Base-by-base conservation (phyloP, 192 early-diverging fungal species). In the Thamnidium elegans region DNA sequence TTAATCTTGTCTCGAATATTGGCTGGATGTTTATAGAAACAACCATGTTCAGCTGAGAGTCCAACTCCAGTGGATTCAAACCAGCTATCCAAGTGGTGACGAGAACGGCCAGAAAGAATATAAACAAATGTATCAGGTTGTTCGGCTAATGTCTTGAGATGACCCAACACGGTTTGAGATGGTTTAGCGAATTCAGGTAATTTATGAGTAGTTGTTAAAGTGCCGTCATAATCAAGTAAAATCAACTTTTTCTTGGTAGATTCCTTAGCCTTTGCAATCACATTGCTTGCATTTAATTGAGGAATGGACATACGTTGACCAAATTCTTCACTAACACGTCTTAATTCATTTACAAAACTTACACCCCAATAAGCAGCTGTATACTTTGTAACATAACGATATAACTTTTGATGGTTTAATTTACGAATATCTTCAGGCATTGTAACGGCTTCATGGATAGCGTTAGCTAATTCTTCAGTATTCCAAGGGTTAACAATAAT, bases 401-500 rank as follows among this genome's bases (percentile, higher is more conserved):
- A 91, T 32, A 99, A 84, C 74, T 93, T 97, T 63, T 91, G 85
- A 70, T 97, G 92, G 78, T 94, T 96, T 48, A 76, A 71, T 63
- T 88, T 85, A 50, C 92, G 84, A 51, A 84, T 73, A 43, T 90
- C 88, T 3, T 90, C 84, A 1, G 93, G 75, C 98, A 98, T 98
- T 0, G 90, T 90, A 21, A 99, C 90, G 4, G 98, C 98, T 45
- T 91, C 89, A 71, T 91, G 74, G 68, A 97, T 88, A 4, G 90
- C 95, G 42, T 88, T 84, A 2, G 96, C 82, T 10, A 99, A 80
- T 58, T 98, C 97, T 60, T 94, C 95, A 0, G 92, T 99, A 77
- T 97, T 97, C 98, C 98, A 99, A 31, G 98, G 95, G 78, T 99
- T 99, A 62, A 99, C 92, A 72, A 99, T 94, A 26, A 99, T 85